Conservation (phyloP, 169 alveolate genomes). For the Cryptosporidium meleagridis region DNA sequence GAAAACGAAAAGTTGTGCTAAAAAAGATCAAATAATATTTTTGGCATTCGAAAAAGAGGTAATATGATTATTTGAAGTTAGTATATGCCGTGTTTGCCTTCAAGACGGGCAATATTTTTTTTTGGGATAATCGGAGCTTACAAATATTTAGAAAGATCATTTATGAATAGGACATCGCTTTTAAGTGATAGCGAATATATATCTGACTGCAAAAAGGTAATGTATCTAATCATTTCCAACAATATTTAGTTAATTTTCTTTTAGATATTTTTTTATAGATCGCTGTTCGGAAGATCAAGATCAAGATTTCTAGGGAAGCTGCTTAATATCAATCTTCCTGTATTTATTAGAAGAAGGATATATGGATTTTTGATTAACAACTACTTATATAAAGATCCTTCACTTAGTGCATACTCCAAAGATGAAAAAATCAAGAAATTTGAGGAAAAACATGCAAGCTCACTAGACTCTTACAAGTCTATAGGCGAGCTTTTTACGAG, state of each 20-base stretch:
- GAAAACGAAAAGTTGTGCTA: background rate
- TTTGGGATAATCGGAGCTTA: slow-evolving; percentile 32
- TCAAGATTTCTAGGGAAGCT: slow-evolving; percentile 46
- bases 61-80: background rate
- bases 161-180: slow-evolving; percentile 3
- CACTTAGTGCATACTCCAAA: background rate
- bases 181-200: background rate
- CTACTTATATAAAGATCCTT: background rate
- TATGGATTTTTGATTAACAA: slow-evolving; percentile 42
- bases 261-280: slow-evolving; percentile 45
- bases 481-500: slow-evolving; percentile 65
- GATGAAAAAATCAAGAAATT: slow-evolving; percentile 19
- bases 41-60: background rate
- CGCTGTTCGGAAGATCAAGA: slow-evolving; percentile 53
- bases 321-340: slow-evolving; percentile 31
- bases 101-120: background rate
- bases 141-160: slow-evolving; percentile 33
- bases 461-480: slow-evolving; percentile 48
- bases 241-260: background rate
- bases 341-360: slow-evolving; percentile 13
- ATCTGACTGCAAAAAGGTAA: slow-evolving; percentile 56
- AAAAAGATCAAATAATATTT: background rate
- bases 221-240: background rate
- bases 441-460: slow-evolving; percentile 28
- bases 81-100: background rate